Evolutionary conservation across 139 green algal genomes (phyloP), one percentile per base, ranked within the genome.

Genomic region (Spirogloea muscicola): DNA sequence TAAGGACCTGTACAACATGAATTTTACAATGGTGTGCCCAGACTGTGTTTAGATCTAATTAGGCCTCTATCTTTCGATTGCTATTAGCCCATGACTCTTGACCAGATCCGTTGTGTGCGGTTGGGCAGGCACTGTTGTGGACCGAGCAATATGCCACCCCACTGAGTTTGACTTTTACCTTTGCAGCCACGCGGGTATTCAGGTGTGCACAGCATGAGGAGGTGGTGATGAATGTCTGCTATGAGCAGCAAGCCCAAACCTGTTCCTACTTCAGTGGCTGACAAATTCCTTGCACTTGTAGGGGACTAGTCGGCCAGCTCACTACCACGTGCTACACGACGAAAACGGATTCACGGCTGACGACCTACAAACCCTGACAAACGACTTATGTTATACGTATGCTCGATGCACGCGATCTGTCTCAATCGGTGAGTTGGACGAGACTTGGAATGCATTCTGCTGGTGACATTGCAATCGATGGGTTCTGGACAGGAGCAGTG

Each of bases 151-250:
- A 31, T 82, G 75, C 68, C 55, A 78, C 29, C 75, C 75, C 0
- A 48, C 36, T n/a, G 87, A 90, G 48, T 93, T 88, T 44, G 87
- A 93, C 82, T 97, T 97, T 85, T 96, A 88, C 76, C 87, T 97
- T 3, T 92, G 91, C 80, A 86, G 68, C 51, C 92, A 96, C 60
- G 82, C 85, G 0, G 86, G 88, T 55, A 86, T 96, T 33, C 87
- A 95, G 86, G 75, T 82, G 44, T 37, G 7, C n/a, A n/a, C n/a
- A n/a, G n/a, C n/a, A n/a, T n/a, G n/a, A n/a, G n/a, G n/a, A n/a
- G n/a, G n/a, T n/a, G 18, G 13, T 13, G 16, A 52, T 18, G 44
- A 25, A 60, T 60, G 51, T 29, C 5, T 60, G 51, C 51, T 58
- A 3, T 71, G 62, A 27, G 10, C 21, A n/a, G 31, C n/a, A n/a